Conservation (phyloP, 2,329 filamentous ascomycete species). For the Ascochyta lentis region DNA sequence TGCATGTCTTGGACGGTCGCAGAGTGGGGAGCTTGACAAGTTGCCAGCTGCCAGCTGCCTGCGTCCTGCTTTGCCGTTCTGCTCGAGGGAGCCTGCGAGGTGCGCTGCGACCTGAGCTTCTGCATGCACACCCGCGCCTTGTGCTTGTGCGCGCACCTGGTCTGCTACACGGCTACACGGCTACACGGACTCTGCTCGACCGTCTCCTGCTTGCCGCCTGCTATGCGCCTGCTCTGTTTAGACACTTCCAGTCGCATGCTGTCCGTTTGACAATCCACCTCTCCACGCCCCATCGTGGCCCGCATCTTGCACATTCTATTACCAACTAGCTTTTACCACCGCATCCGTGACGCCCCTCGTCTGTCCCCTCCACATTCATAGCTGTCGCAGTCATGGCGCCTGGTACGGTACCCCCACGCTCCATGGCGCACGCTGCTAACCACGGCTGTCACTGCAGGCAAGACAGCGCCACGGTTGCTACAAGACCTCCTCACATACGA, state of each 20-base stretch:
- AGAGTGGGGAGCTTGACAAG: not conserved
- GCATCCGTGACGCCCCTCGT: not conserved
- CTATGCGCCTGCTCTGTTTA: conserved; percentile 17
- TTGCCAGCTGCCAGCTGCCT: not conserved
- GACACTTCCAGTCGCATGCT: conserved; percentile 22
- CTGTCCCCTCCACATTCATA: conserved; percentile 3
- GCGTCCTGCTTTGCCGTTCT: conserved; percentile 3
- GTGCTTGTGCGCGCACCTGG: conserved; percentile 10
- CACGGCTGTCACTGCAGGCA: conserved; percentile 50
- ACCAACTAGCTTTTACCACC: not conserved
- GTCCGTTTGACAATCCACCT: conserved; percentile 14
- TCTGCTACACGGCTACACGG: conserved; percentile 1
- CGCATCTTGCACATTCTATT: conserved; percentile 6
- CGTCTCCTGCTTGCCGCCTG: conserved; percentile 26
- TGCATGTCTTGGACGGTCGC: conserved; percentile 12
- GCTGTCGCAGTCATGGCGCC: conserved; percentile 29
- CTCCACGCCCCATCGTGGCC: conserved; percentile 9
- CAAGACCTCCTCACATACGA: conserved; percentile 62
- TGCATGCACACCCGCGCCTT: not conserved
- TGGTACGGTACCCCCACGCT: conserved; percentile 23
- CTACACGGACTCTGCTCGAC: not conserved
- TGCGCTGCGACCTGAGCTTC: not conserved
- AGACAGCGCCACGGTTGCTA: conserved; percentile 58
- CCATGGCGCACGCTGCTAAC: conserved; percentile 19
- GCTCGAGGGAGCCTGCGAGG: not conserved